Conservation (phyloP, 2,329 filamentous ascomycete genomes). For the Xylaria sp. region DNA sequence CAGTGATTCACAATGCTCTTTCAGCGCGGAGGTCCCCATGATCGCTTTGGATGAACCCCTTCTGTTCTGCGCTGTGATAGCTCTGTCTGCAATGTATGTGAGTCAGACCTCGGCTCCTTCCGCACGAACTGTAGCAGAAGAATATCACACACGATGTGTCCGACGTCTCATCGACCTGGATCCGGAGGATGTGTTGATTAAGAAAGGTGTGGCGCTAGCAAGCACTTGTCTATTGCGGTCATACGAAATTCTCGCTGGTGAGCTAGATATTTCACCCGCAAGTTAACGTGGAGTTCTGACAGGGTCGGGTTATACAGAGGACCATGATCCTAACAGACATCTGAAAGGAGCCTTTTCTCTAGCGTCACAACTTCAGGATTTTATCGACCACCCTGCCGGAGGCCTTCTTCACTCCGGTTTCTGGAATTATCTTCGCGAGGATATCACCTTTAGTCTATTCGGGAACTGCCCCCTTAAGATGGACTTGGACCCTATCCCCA, state of each 20-base stretch:
- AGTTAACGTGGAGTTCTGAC: slow-evolving; percentile 1
- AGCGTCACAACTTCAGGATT: slow-evolving; percentile 46
- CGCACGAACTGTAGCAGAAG: slow-evolving; percentile 47
- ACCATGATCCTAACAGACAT: slow-evolving; percentile 56
- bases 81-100: slow-evolving; percentile 56
- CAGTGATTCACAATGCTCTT: slow-evolving; percentile 52
- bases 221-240: slow-evolving; percentile 59
- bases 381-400: slow-evolving; percentile 37
- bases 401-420: slow-evolving; percentile 55
- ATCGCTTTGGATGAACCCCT: slow-evolving; percentile 53
- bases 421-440: slow-evolving; percentile 63
- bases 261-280: slow-evolving; percentile 20
- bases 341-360: slow-evolving; percentile 59
- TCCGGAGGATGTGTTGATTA: slow-evolving; percentile 44
- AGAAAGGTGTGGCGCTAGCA: slow-evolving; percentile 55
- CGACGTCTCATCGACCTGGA: slow-evolving; percentile 53
- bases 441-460: slow-evolving; percentile 64
- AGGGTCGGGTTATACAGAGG: slow-evolving; percentile 42
- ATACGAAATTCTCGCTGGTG: slow-evolving; percentile 59
- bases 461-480: slow-evolving; percentile 55
- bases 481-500: slow-evolving; percentile 44
- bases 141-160: slow-evolving; percentile 55
- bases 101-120: slow-evolving; percentile 48
- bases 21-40: slow-evolving; percentile 50
- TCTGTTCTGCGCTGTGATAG: slow-evolving; percentile 57